Evolutionary conservation across 169 alveolate species (phyloP), one percentile per base, ranked within the genome.

Genomic region (Babesia sp.): DNA sequence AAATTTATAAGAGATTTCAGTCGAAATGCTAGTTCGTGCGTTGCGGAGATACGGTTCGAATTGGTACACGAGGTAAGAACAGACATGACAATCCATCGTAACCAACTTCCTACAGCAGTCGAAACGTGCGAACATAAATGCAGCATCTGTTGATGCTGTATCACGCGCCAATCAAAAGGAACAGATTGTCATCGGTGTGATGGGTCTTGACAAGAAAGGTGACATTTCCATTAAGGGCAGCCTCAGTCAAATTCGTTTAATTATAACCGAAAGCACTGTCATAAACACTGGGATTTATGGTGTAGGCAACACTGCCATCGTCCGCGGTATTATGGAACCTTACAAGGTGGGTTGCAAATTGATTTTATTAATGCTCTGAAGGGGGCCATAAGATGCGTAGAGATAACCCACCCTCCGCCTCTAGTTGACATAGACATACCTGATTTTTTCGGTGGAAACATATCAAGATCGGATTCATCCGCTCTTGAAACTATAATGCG

Each of bases 171-270:
- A 70, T 22, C 57, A 66, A 39, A 72, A 46, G 22, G 87, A 75
- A 22, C 92, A 87, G 41, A 63, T 71, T 34, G 50, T 87, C 41
- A 71, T 87, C 37, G 92, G 92, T 18, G 77, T 66, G 37, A n/a
- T 87, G 16, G 87, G 90, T 11, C 42, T 76, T 12, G 70, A 83
- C 56, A 82, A 84, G 55, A 81, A 87, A 31, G 92, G 92, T 0
- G 92, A 83, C 20, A 64, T 87, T 16, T 85, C 81, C n/a, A 48
- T 87, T 24, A 89, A 87, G 54, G 92, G 92, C 31, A 54, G 73
- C n/a, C 34, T 85, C 26, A 82, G 70, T 37, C 85, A 87, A 48
- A 28, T 87, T 8, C 72, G 72, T 39, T 39, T 87, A 24, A 39
- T 68, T 31, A 54, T 87, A 34, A 68, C 82, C 31, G 54, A 67